Conservation (phyloP, 768 basidiomycete genomes). For the Stropharia rugosoannulata region DNA sequence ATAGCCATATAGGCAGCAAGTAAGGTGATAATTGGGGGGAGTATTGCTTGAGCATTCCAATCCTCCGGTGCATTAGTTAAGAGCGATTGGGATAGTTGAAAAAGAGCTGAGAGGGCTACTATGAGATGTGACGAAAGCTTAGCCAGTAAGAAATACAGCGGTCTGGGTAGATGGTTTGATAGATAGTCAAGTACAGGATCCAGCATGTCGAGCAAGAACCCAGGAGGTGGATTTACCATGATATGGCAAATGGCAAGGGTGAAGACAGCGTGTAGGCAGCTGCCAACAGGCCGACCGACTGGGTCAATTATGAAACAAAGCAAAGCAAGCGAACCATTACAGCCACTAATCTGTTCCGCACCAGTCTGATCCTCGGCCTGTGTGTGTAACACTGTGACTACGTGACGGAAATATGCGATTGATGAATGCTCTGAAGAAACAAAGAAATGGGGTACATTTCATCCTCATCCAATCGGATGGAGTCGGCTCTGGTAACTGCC, state of each 20-base stretch:
- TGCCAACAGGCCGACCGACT: neutral
- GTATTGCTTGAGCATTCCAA: slow-evolving; percentile 66
- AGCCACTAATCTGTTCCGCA: too few relatives aligned
- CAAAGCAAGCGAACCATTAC: neutral
- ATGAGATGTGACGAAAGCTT: slow-evolving; percentile 52
- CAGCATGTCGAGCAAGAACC: slow-evolving; percentile 46
- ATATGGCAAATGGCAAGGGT: neutral
- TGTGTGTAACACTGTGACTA: neutral
- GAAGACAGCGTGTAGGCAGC: neutral
- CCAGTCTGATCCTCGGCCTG: slow-evolving; percentile 7
- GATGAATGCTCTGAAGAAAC: neutral
- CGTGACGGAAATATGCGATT: neutral
- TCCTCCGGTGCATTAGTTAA: slow-evolving; percentile 50
- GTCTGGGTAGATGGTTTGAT: slow-evolving; percentile 51
- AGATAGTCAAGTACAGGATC: slow-evolving; percentile 56
- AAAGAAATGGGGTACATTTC: slow-evolving; percentile 26
- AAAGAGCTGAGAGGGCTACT: slow-evolving; percentile 47
- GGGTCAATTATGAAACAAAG: neutral
- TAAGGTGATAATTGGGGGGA: slow-evolving; percentile 75
- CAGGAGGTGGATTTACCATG: slow-evolving; percentile 25
- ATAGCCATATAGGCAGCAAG: slow-evolving; percentile 75
- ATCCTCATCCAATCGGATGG: slow-evolving; percentile 23
- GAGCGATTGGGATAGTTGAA: slow-evolving; percentile 47
- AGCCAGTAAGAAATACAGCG: slow-evolving; percentile 51
- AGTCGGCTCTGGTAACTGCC: slow-evolving; percentile 17